These are phyloP conservation scores for Backusella luteola DNA, from an alignment of 192 early-diverging fungal genomes.

Conservation along the genomic window DNA sequence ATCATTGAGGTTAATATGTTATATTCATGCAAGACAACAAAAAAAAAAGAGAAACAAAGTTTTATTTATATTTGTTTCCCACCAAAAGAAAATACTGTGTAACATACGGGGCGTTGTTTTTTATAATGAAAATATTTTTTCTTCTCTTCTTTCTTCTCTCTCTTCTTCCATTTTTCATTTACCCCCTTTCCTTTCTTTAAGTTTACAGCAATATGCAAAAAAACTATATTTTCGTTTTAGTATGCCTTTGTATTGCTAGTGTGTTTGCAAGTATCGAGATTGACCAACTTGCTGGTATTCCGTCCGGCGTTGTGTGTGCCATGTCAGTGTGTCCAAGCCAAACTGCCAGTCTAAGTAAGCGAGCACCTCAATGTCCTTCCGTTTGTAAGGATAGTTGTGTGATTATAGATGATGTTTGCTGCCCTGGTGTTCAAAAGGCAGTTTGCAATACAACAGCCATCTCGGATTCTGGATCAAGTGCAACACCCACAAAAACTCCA, in stretches of 20 bases:
- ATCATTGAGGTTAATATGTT: too few relatives aligned
- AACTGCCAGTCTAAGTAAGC: neutral
- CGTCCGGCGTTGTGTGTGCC: neutral
- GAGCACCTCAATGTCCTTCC: neutral
- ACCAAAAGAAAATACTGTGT: neutral
- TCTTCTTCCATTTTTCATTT: neutral
- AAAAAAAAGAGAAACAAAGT: neutral
- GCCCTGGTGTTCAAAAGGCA: slow-evolving; percentile 4
- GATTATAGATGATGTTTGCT: slow-evolving; percentile 8
- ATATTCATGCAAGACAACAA: neutral
- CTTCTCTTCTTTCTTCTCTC: neutral
- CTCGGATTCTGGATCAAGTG: neutral
- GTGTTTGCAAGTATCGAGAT: neutral
- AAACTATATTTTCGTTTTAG: neutral
- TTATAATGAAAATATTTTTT: neutral
- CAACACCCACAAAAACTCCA: neutral
- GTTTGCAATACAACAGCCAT: neutral
- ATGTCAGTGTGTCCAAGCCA: neutral
- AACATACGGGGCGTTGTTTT: neutral
- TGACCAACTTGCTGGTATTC: neutral
- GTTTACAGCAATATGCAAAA: neutral
- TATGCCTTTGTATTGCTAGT: neutral
- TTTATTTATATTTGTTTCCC: neutral
- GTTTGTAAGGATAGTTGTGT: neutral
- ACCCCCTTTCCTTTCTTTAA: neutral